phyloP scores from a whole-genome alignment of 805 yeast species.

The Yarrowia bubula region DNA sequence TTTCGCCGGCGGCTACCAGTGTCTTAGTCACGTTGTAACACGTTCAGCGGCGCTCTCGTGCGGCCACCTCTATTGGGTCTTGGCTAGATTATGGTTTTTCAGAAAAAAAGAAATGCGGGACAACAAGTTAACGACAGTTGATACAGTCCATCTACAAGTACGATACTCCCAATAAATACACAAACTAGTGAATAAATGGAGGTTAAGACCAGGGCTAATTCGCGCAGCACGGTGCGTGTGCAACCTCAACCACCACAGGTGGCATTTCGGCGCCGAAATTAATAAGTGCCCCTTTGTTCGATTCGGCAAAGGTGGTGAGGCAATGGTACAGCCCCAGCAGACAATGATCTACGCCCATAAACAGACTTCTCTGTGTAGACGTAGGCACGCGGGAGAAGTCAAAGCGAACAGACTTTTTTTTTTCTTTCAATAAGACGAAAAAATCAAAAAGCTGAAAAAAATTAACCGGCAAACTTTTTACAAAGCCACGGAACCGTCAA shows the following conservation, averaged over 20 bases:
- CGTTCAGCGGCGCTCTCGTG: neutral
- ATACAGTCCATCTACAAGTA: neutral
- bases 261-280: neutral
- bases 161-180: too few relatives aligned
- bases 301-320: neutral
- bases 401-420: neutral
- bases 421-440: neutral
- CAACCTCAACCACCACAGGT: too few relatives aligned
- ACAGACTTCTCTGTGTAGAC: neutral
- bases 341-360: constrained; percentile 10
- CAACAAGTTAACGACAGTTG: neutral
- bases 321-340: constrained; percentile 1
- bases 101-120: neutral
- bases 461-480: neutral
- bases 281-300: neutral
- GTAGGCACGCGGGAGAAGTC: neutral
- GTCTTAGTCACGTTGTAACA: constrained; percentile 16
- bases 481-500: constrained; percentile 1
- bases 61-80: constrained; percentile 20
- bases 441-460: neutral
- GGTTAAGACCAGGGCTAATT: too few relatives aligned
- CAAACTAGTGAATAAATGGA: too few relatives aligned
- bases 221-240: too few relatives aligned
- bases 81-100: constrained; percentile 8
- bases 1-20: neutral